Base-by-base conservation (phyloP, 495 filamentous ascomycete species). In the Pseudomonodictys pantanalensis region DNA sequence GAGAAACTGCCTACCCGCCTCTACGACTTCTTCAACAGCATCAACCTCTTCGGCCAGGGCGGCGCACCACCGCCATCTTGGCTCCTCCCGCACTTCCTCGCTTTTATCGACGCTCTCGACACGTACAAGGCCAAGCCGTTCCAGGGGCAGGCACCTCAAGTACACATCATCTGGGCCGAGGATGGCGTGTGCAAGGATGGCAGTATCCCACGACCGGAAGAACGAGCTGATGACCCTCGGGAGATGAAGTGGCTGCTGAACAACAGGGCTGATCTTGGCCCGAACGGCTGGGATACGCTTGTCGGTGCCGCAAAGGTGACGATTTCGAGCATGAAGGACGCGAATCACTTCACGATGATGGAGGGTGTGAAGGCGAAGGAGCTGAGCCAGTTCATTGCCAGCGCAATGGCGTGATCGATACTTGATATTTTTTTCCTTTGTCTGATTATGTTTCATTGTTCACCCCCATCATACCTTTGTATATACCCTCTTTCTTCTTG, bases 161-260 rank as follows among this genome's bases (percentile, higher is more conserved):
- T 86, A 3, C 83, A 78, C 68, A 69, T 83, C 39, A 85, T 92
- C 64, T 95, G 88, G 88, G 87, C 85, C 56, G 80, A 84, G 68
- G 87, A 92, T 50, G 90, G 90, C 41, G 86, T 92, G 1, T 90
- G 86, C 78, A 81, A 84, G 45, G 75, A 80, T 22, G 83, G 84
- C 1, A 79, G 72, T 6, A 86, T 87, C 68, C 84, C 85, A 7
- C 79, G 83, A 39, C 72, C 72, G 23, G 62, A 67, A 28, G 67
- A 59, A 50, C 64, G 68, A 29, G 67, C 63, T 23, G 70, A 72
- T 54, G 85, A 86, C 54, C 86, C 87, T 1, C 85, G 65, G 82
- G 87, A 55, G 81, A 92, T 72, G 88, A 89, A 67, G 53, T 93
- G 89, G 84, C 73, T 93, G 32, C 76, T 92, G 9, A 83, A 90